A percentile compares a stretch with the other conserved stretches of the same genome.
Conservation (phyloP, 306 rosid species). For the Glycyrrhiza uralensis region DNA sequence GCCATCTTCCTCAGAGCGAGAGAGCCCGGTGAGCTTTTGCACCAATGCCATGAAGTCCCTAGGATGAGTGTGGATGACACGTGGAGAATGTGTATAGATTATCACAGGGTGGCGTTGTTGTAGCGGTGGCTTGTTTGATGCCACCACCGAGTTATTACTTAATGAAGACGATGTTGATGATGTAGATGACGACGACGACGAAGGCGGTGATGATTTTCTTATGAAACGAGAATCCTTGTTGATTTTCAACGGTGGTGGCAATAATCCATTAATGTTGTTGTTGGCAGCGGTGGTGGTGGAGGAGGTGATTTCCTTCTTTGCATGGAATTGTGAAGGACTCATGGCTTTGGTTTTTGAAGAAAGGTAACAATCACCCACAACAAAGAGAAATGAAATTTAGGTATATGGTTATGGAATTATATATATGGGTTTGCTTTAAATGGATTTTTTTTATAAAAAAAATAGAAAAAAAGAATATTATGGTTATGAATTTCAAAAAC, state of each 20-base stretch:
- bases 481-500: background rate
- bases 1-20: slow-evolving; percentile 35
- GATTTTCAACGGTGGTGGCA: slow-evolving; percentile 60
- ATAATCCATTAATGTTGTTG: slow-evolving; percentile 19
- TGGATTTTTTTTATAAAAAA: background rate
- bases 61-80: slow-evolving; percentile 67
- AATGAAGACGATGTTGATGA: slow-evolving; percentile 30
- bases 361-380: background rate
- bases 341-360: slow-evolving; percentile 31
- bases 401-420: background rate
- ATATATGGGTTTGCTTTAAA: slow-evolving; percentile 22
- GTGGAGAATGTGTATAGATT: slow-evolving; percentile 81
- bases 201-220: slow-evolving; percentile 35
- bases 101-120: slow-evolving; percentile 64
- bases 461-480: background rate
- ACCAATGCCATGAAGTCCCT: slow-evolving; percentile 71
- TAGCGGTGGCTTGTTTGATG: slow-evolving; percentile 33
- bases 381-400: background rate
- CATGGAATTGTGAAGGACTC: slow-evolving; percentile 43
- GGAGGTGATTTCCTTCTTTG: slow-evolving; percentile 32
- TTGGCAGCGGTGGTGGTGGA: background rate
- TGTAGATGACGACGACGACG: background rate
- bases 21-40: slow-evolving; percentile 69
- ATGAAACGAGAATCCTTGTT: slow-evolving; percentile 62
- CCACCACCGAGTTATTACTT: background rate